A percentile compares a stretch with the other conserved stretches of the same genome.
Evolutionary conservation across 1,284 basidiomycete genomes (phyloP).

Genomic region (Trametes hirsuta): DNA sequence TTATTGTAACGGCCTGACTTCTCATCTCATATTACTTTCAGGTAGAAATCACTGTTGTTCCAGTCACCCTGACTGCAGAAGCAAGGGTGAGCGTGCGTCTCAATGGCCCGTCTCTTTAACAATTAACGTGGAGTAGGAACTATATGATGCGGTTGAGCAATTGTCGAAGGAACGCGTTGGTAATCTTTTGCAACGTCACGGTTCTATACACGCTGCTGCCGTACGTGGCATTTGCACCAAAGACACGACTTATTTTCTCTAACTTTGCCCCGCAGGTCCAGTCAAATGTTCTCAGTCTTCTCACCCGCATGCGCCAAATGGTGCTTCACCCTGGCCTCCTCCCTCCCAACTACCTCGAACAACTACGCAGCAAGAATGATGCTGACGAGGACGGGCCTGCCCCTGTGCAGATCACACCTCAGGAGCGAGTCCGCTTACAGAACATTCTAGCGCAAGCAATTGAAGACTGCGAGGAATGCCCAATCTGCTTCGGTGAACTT

Average conservation of each 20-base stretch:
- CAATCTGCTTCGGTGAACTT: constrained; percentile 72
- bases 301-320: constrained; percentile 87
- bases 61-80: constrained; percentile 69
- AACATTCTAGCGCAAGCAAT: constrained; percentile 65
- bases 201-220: constrained; percentile 44
- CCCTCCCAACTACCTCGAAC: constrained; percentile 75
- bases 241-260: constrained; percentile 1
- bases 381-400: constrained; percentile 32
- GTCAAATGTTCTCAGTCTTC: constrained; percentile 76
- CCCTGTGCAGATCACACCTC: constrained; percentile 47
- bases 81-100: constrained; percentile 55
- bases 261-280: constrained; percentile 48
- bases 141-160: constrained; percentile 78
- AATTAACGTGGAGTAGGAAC: constrained; percentile 41
- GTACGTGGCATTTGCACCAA: constrained; percentile 19
- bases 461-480: constrained; percentile 85
- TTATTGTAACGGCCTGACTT: background rate
- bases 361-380: constrained; percentile 50
- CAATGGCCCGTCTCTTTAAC: background rate
- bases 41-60: constrained; percentile 74
- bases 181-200: constrained; percentile 50
- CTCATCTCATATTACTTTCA: constrained; percentile 28
- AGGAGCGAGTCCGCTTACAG: constrained; percentile 62
- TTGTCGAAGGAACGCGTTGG: constrained; percentile 67
- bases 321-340: constrained; percentile 81